Evolutionary conservation across 805 yeast genomes (phyloP).

Genomic region (Candida silvatica): DNA sequence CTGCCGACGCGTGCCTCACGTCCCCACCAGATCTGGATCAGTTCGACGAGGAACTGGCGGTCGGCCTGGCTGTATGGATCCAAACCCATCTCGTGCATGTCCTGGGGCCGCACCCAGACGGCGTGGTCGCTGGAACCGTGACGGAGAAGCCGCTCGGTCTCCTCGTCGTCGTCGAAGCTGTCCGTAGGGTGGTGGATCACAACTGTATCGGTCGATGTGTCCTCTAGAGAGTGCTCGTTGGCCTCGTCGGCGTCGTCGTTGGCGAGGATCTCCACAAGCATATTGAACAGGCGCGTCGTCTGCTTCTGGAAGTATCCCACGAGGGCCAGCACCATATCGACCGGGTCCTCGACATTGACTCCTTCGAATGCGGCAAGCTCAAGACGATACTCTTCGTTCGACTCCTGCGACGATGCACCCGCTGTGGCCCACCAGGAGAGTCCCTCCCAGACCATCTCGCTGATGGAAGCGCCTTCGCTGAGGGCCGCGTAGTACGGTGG

Average conservation of each 20-base stretch:
- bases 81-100: conserved; percentile 48
- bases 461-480: conserved; percentile 44
- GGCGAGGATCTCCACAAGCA: conserved; percentile 28
- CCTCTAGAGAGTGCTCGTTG: conserved; percentile 3
- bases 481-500: conserved; percentile 12
- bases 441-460: conserved; percentile 57
- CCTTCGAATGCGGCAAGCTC: conserved; percentile 24
- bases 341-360: conserved; percentile 10
- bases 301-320: conserved; percentile 46
- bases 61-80: conserved; percentile 44
- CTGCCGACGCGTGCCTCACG: conserved; percentile 32
- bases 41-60: conserved; percentile 31
- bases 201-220: conserved; percentile 2
- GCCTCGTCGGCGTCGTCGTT: conserved; percentile 19
- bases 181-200: neutral
- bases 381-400: conserved; percentile 28
- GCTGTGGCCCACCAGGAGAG: conserved; percentile 86
- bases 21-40: conserved; percentile 41
- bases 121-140: conserved; percentile 2
- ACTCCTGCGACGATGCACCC: conserved; percentile 45
- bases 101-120: conserved; percentile 31
- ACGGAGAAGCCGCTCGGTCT: neutral
- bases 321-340: conserved; percentile 21
- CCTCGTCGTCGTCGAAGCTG: too few relatives aligned
- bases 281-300: conserved; percentile 34